Evolutionary conservation across 2,329 filamentous ascomycete species (phyloP), one percentile per base, ranked within the genome.

Genomic region (Pseudogymnoascus sp.): DNA sequence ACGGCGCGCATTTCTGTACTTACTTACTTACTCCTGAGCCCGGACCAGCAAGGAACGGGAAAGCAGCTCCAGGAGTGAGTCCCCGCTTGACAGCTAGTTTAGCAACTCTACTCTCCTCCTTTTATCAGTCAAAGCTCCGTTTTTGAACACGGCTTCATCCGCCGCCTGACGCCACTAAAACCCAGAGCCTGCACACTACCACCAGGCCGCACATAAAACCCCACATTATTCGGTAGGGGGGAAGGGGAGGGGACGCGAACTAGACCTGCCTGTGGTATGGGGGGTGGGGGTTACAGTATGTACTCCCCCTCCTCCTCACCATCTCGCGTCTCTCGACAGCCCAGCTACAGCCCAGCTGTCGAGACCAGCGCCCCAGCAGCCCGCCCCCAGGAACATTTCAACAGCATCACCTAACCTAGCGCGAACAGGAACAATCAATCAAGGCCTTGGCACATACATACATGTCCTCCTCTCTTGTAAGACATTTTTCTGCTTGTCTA

Each of bases 71-170:
- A n/a, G n/a, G n/a, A n/a, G n/a, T n/a, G n/a, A n/a, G n/a, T n/a
- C n/a, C n/a, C n/a, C n/a, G n/a, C n/a, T n/a, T n/a, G n/a, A n/a
- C n/a, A n/a, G n/a, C n/a, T n/a, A n/a, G n/a, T n/a, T n/a, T n/a
- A n/a, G n/a, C n/a, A n/a, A n/a, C n/a, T n/a, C n/a, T n/a, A n/a
- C n/a, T n/a, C 23, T 25, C 23, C 23, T 28, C 13, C 45, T 16
- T 25, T 10, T 51, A 51, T n/a, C 45, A 51, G 45, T 51, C 45
- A 51, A 51, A n/a, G 45, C 45, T 51, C 45, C 45, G 45, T 51
- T 4, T n/a, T n/a, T n/a, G n/a, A n/a, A 2, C 4, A 51, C 45
- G 45, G 45, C 45, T 28, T 51, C 23, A 28, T 51, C 45, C 45
- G 45, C 23, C 45, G 3, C 21, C 45, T 51, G 28, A 28, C 45